A percentile compares a stretch with the other conserved stretches of the same genome.
Conservation (phyloP, 2,329 filamentous ascomycete genomes). For the Escovopsis sp. region DNA sequence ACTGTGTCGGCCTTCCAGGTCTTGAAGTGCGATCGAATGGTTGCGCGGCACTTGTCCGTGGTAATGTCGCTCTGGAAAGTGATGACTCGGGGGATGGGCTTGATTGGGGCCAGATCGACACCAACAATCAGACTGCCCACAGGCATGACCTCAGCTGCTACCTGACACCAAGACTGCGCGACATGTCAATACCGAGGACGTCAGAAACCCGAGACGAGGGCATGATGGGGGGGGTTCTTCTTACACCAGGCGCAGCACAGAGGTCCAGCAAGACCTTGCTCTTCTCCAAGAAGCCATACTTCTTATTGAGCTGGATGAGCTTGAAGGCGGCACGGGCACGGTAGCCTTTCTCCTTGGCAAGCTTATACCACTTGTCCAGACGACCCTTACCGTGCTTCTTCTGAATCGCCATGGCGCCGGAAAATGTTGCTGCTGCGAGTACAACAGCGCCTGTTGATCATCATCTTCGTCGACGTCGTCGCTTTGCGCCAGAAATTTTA, state of each 20-base stretch:
- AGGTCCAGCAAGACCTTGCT: constrained; percentile 94
- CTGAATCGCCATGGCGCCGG: constrained; percentile 67
- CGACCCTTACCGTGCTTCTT: constrained; percentile 99
- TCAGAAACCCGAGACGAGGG: no score
- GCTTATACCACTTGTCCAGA: constrained; percentile 97
- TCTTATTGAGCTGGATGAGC: constrained; percentile 95
- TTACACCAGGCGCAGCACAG: constrained; percentile 84
- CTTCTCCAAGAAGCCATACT: constrained; percentile 95
- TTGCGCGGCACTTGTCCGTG: constrained; percentile 86
- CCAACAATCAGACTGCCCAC: constrained; percentile 79
- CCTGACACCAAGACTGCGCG: constrained; percentile 78
- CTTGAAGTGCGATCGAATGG: constrained; percentile 78
- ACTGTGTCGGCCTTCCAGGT: constrained; percentile 94
- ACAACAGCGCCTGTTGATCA: neutral
- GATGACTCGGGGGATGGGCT: constrained; percentile 85
- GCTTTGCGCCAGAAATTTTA: constrained; percentile 21
- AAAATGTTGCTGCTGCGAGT: neutral
- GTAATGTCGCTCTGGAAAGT: constrained; percentile 97
- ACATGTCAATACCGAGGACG: neutral
- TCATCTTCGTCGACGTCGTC: constrained; percentile 5
- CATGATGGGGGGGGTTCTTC: constrained; percentile 13
- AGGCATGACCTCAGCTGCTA: constrained; percentile 91
- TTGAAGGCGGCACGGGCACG: constrained; percentile 94
- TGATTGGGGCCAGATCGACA: constrained; percentile 90
- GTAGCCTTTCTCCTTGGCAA: constrained; percentile 97